These are phyloP conservation scores for Calophaca sinica DNA, from an alignment of 306 rosid genomes.

Conservation along the genomic window DNA sequence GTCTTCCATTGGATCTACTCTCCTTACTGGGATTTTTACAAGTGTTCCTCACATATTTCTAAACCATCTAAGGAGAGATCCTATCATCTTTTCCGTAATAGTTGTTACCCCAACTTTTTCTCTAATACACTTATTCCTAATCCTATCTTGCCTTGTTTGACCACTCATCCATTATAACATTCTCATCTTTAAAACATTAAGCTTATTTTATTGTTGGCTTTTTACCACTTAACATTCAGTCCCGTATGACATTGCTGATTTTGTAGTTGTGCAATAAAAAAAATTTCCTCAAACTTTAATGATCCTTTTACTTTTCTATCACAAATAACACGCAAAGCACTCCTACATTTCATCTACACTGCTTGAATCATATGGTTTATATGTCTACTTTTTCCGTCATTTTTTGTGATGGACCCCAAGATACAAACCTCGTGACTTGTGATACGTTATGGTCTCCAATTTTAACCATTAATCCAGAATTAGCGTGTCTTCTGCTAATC, in stretches of 20 bases:
- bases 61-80: neutral
- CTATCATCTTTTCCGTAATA: conserved; percentile 1
- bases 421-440: conserved; percentile 7
- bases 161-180: neutral
- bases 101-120: conserved; percentile 6
- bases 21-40: neutral
- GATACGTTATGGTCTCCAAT: conserved; percentile 2
- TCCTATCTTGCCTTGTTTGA: neutral
- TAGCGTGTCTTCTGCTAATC: neutral
- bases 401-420: neutral
- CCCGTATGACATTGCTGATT: neutral
- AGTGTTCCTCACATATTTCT: too few species aligned
- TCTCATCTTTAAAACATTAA: neutral
- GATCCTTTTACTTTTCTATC: neutral
- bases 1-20: neutral
- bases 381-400: conserved; percentile 6
- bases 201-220: neutral
- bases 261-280: neutral
- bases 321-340: neutral
- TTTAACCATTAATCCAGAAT: neutral
- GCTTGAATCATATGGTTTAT: neutral
- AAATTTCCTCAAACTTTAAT: neutral
- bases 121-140: neutral
- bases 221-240: neutral
- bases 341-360: neutral